Percentiles rank a stretch among this genome's conserved stretches.
Evolutionary conservation across 805 yeast genomes (phyloP).

Genomic region (Wickerhamomyces chaumierensis): DNA sequence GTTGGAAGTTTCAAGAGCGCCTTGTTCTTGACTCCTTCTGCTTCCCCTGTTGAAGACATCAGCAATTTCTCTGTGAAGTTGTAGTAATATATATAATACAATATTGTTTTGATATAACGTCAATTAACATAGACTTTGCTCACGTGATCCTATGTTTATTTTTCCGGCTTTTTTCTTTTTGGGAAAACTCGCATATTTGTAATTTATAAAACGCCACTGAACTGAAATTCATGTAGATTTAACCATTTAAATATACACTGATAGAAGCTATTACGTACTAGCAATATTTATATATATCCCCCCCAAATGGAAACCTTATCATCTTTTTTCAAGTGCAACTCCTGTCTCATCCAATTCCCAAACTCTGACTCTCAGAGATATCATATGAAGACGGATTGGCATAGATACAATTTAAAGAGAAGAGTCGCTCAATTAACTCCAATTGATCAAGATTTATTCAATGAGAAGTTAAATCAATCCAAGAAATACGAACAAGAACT

Average conservation of each 20-base stretch:
- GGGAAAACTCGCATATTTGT: too few species aligned
- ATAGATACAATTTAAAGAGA: constrained; percentile 87
- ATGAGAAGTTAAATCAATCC: constrained; percentile 26
- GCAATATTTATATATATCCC: too few species aligned
- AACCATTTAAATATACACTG: background rate
- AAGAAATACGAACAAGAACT: constrained; percentile 21
- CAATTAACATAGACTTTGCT: too few species aligned
- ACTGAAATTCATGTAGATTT: too few species aligned
- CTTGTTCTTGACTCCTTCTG: constrained; percentile 46
- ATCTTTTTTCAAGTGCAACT: constrained; percentile 62
- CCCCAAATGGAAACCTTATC: constrained; percentile 5
- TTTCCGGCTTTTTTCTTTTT: too few species aligned
- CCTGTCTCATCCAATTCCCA: constrained; percentile 75
- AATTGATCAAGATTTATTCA: constrained; percentile 42
- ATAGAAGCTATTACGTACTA: background rate
- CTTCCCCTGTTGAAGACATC: constrained; percentile 35
- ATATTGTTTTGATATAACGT: too few species aligned
- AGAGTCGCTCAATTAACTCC: constrained; percentile 80
- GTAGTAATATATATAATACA: too few species aligned
- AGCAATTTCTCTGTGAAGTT: constrained; percentile 15
- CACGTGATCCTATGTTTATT: too few species aligned
- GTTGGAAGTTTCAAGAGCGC: constrained; percentile 46
- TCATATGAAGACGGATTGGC: constrained; percentile 99
- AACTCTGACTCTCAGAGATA: constrained; percentile 76
- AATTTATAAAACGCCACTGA: too few species aligned